These are phyloP conservation scores for Mycena rosella DNA, from an alignment of 768 basidiomycete species.

Conservation along the genomic window DNA sequence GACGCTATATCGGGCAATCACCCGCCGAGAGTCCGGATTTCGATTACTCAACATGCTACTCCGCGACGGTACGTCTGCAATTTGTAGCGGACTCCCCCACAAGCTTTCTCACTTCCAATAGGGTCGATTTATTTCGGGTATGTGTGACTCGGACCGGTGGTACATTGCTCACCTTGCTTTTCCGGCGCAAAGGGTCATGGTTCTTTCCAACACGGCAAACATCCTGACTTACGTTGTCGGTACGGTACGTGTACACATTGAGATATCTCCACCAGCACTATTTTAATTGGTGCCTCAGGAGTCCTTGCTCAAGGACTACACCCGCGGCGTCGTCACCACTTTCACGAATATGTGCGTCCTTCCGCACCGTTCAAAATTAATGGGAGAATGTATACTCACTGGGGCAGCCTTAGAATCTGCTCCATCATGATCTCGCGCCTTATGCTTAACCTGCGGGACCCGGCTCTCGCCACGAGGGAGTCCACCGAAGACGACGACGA, in stretches of 20 bases:
- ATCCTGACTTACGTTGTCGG: constrained; percentile 29
- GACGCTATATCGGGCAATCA: constrained; percentile 24
- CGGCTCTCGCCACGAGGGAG: constrained; percentile 7
- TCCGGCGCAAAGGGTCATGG: constrained; percentile 24
- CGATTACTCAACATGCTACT: constrained; percentile 16
- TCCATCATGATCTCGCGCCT: constrained; percentile 31
- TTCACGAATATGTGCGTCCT: constrained; percentile 26
- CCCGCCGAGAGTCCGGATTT: background rate
- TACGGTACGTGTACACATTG: background rate
- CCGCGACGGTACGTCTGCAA: constrained; percentile 22
- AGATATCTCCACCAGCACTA: too few relatives aligned
- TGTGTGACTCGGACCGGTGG: too few relatives aligned
- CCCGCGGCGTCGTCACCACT: constrained; percentile 23
- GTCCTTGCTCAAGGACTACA: constrained; percentile 7
- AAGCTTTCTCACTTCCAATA: background rate
- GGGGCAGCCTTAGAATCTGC: constrained; percentile 1
- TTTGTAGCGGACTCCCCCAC: too few relatives aligned
- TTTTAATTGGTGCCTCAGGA: too few relatives aligned
- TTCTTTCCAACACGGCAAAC: constrained; percentile 22
- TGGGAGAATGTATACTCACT: background rate
- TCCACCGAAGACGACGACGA: background rate
- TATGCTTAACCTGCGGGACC: constrained; percentile 33
- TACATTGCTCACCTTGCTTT: too few relatives aligned
- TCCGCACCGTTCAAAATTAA: background rate
- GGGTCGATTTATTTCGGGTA: constrained; percentile 32